phyloP scores from a whole-genome alignment of 805 yeast genomes.

The Wickerhamomyces queroliae region DNA sequence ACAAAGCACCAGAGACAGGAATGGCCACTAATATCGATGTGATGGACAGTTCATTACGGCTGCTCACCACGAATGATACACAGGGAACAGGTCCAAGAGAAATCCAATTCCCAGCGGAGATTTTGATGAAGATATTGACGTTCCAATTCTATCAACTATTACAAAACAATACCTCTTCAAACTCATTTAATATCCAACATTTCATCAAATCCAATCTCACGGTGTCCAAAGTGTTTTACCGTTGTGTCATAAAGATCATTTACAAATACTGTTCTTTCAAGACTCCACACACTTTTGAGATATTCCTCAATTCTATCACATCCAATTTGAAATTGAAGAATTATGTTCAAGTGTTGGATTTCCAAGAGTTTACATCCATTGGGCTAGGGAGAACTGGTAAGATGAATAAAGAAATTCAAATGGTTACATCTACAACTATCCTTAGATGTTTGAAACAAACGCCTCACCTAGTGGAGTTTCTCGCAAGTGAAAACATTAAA shows the following conservation, averaged over 20 bases:
- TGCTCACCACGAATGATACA: not conserved
- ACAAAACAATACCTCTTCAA: constrained; percentile 44
- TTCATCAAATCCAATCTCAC: constrained; percentile 48
- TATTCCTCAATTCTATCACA: constrained; percentile 52
- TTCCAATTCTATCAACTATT: constrained; percentile 45
- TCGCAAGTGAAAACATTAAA: constrained; percentile 82
- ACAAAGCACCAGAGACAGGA: too few species aligned
- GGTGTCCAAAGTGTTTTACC: constrained; percentile 53
- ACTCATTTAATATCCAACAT: constrained; percentile 43
- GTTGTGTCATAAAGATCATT: constrained; percentile 49
- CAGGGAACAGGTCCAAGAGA: constrained; percentile 4
- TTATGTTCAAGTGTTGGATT: constrained; percentile 73
- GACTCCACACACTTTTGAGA: constrained; percentile 75
- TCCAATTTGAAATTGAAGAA: constrained; percentile 44
- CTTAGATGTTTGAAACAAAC: constrained; percentile 53
- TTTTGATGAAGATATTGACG: constrained; percentile 47
- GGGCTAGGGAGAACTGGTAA: constrained; percentile 86
- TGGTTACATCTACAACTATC: constrained; percentile 76
- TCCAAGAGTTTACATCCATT: constrained; percentile 81
- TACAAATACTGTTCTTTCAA: constrained; percentile 70
- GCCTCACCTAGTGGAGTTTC: constrained; percentile 68
- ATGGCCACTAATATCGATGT: not conserved
- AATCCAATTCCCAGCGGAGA: constrained; percentile 44
- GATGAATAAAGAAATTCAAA: constrained; percentile 88
- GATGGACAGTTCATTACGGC: constrained; percentile 1